A percentile compares a stretch with the other conserved stretches of the same genome.
Evolutionary conservation across 345 rosid genomes (phyloP).

Genomic region (Salix purpurea): DNA sequence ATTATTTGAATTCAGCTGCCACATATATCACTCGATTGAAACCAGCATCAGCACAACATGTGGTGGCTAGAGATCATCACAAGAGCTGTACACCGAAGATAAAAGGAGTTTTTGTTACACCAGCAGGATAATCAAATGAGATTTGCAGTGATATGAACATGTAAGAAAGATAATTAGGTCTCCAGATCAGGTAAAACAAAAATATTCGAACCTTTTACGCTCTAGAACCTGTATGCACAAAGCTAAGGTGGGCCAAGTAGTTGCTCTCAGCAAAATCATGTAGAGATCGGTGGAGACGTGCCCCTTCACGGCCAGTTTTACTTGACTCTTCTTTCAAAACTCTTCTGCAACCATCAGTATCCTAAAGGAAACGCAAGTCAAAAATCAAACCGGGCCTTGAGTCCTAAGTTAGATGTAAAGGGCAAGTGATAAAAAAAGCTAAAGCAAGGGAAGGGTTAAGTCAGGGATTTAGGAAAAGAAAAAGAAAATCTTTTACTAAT

Average conservation of each 20-base stretch:
- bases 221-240: conserved; percentile 44
- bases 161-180: not conserved
- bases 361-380: conserved; percentile 37
- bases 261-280: conserved; percentile 91
- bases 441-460: too few species aligned
- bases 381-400: not conserved
- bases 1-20: not conserved
- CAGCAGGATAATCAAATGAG: not conserved
- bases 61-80: too few species aligned
- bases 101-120: too few species aligned
- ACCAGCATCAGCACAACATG: not conserved
- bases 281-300: conserved; percentile 48
- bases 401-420: too few species aligned
- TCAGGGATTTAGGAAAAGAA: too few species aligned
- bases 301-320: conserved; percentile 37
- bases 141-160: not conserved
- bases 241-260: conserved; percentile 63
- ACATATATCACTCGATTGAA: not conserved
- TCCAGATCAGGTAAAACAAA: not conserved
- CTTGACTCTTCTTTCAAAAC: conserved; percentile 46
- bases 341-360: conserved; percentile 50
- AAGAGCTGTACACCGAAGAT: too few species aligned
- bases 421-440: not conserved
- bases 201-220: conserved; percentile 11
- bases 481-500: too few species aligned